These are phyloP conservation scores for Annulohypoxylon moriforme DNA, from an alignment of 495 filamentous ascomycete species.

Conservation along the genomic window DNA sequence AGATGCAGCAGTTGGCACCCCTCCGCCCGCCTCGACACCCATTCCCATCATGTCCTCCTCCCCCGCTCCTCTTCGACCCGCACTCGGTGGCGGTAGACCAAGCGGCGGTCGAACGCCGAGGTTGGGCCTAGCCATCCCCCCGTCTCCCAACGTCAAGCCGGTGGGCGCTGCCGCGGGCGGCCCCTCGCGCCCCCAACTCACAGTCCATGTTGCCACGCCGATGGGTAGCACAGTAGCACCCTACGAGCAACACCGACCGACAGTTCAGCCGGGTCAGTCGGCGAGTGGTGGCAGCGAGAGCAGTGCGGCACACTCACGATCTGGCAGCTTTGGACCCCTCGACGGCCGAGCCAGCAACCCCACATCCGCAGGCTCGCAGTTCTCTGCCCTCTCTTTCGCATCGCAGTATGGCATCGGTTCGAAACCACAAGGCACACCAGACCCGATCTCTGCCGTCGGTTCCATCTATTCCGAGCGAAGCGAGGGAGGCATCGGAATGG, in stretches of 20 bases:
- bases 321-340: slow-evolving; percentile 77
- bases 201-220: slow-evolving; percentile 83
- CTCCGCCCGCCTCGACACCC: slow-evolving; percentile 46
- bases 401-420: slow-evolving; percentile 70
- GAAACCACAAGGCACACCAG: slow-evolving; percentile 73
- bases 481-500: slow-evolving; percentile 73
- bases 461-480: slow-evolving; percentile 81
- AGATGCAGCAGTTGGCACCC: slow-evolving; percentile 43
- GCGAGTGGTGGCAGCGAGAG: slow-evolving; percentile 78
- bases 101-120: slow-evolving; percentile 75
- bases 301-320: slow-evolving; percentile 73
- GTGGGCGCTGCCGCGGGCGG: slow-evolving; percentile 57
- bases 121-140: slow-evolving; percentile 87
- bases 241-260: slow-evolving; percentile 62
- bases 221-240: slow-evolving; percentile 79
- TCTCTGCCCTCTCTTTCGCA: slow-evolving; percentile 79
- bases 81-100: slow-evolving; percentile 78
- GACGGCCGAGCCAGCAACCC: slow-evolving; percentile 80
- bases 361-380: slow-evolving; percentile 83
- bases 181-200: slow-evolving; percentile 61
- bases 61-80: slow-evolving; percentile 84
- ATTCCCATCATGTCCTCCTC: slow-evolving; percentile 76
- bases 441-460: slow-evolving; percentile 87
- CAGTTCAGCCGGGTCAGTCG: slow-evolving; percentile 64
- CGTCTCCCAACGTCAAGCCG: slow-evolving; percentile 81